These are phyloP conservation scores for Triadica sebifera DNA, from an alignment of 345 rosid species.

Conservation along the genomic window DNA sequence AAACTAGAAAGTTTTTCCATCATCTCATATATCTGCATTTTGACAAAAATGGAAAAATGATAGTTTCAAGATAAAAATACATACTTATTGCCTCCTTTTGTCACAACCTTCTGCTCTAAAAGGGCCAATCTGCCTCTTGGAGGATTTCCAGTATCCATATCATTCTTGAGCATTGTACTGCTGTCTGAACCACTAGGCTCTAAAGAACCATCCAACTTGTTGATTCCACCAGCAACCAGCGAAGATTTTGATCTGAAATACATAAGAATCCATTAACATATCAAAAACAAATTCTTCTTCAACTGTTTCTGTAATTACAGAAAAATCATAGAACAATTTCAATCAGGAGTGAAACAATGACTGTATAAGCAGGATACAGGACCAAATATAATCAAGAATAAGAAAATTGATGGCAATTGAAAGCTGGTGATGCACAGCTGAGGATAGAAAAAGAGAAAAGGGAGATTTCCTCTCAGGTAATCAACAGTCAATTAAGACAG, in stretches of 20 bases:
- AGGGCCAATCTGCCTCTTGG: slow-evolving; percentile 51
- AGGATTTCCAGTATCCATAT: slow-evolving; percentile 50
- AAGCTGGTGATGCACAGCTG: background rate
- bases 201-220: slow-evolving; percentile 55
- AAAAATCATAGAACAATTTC: background rate
- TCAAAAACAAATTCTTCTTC: slow-evolving; percentile 1
- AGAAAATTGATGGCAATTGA: background rate
- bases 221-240: slow-evolving; percentile 52
- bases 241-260: slow-evolving; percentile 70
- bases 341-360: background rate
- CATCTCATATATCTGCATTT: background rate
- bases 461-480: background rate
- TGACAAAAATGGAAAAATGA: slow-evolving; percentile 2
- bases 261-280: slow-evolving; percentile 8
- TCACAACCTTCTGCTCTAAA: slow-evolving; percentile 52
- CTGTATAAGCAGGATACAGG: background rate
- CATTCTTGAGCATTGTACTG: slow-evolving; percentile 50
- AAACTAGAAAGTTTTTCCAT: background rate
- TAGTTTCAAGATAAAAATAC: slow-evolving; percentile 25
- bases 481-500: too few species aligned
- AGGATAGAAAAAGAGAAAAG: background rate
- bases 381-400: background rate
- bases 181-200: slow-evolving; percentile 67
- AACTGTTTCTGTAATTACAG: background rate
- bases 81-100: slow-evolving; percentile 71